phyloP scores from a whole-genome alignment of 2,329 filamentous ascomycete species.

The Cercospora berteroae region DNA sequence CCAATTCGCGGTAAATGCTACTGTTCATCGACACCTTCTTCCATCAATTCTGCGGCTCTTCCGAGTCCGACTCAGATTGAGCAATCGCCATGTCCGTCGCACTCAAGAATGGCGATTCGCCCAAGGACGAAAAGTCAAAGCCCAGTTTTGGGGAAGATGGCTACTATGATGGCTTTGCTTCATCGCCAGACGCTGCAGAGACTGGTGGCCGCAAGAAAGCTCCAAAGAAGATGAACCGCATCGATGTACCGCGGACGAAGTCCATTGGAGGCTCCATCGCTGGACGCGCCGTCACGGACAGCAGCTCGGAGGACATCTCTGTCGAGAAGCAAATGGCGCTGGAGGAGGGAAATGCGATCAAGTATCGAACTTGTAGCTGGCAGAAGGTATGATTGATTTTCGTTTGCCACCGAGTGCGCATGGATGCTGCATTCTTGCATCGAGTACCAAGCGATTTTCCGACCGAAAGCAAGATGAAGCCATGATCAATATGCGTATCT shows the following conservation, averaged over 20 bases:
- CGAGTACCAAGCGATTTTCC: background rate
- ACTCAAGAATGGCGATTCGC: constrained; percentile 3
- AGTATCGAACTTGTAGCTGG: constrained; percentile 93
- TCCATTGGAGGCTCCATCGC: constrained; percentile 33
- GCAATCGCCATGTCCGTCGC: background rate
- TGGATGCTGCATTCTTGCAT: background rate
- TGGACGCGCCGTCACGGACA: constrained; percentile 15
- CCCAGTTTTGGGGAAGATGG: constrained; percentile 25
- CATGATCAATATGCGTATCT: background rate
- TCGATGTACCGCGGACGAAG: constrained; percentile 40
- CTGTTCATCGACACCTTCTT: constrained; percentile 18
- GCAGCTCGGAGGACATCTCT: constrained; percentile 40
- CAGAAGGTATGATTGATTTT: constrained; percentile 61
- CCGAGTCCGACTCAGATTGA: constrained; percentile 15
- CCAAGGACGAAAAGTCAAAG: constrained; percentile 20
- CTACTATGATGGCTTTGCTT: constrained; percentile 31
- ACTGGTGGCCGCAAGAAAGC: constrained; percentile 29
- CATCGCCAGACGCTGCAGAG: constrained; percentile 33
- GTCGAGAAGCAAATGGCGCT: constrained; percentile 69
- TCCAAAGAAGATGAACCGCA: constrained; percentile 42
- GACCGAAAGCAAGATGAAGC: background rate
- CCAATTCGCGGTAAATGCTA: constrained; percentile 16
- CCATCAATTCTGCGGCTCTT: constrained; percentile 19
- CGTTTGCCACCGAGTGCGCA: background rate
- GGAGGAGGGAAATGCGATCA: constrained; percentile 75